These are phyloP conservation scores for Fusarium algeriense DNA, from an alignment of 2,329 filamentous ascomycete species.

Conservation along the genomic window DNA sequence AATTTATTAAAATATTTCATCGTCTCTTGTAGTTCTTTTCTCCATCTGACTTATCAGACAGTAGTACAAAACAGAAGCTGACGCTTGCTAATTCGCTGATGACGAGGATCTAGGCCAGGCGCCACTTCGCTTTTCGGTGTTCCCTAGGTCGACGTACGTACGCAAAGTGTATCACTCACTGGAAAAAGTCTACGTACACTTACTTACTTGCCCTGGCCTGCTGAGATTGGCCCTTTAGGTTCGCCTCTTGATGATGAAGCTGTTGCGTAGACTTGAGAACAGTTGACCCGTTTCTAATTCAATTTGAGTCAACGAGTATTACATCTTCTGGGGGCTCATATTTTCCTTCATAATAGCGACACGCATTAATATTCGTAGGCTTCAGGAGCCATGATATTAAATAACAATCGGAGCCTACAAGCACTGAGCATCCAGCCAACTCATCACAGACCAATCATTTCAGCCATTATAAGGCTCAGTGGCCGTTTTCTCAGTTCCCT, in stretches of 20 bases:
- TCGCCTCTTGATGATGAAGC: constrained; percentile 44
- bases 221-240: constrained; percentile 28
- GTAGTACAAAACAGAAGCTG: constrained; percentile 20
- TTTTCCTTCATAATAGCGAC: constrained; percentile 8
- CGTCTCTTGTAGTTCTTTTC: constrained; percentile 26
- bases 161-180: constrained; percentile 19
- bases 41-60: constrained; percentile 16
- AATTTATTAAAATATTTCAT: constrained; percentile 19
- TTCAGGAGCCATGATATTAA: constrained; percentile 23
- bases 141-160: constrained; percentile 16
- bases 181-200: constrained; percentile 32
- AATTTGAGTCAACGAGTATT: constrained; percentile 1
- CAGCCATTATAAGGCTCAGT: constrained; percentile 9
- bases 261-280: constrained; percentile 34
- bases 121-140: constrained; percentile 29
- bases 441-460: constrained; percentile 6
- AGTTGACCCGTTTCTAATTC: constrained; percentile 20
- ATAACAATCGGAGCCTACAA: constrained; percentile 20
- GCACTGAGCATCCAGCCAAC: background rate
- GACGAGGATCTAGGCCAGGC: constrained; percentile 33
- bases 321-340: constrained; percentile 1
- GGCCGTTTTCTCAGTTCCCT: constrained; percentile 16
- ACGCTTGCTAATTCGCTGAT: constrained; percentile 37
- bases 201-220: constrained; percentile 10
- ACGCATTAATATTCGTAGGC: constrained; percentile 29